Percentiles rank a stretch among this genome's conserved stretches.
Evolutionary conservation across 2,329 filamentous ascomycete species (phyloP).

Genomic region (Ophiocordyceps camponoti-leonardi): DNA sequence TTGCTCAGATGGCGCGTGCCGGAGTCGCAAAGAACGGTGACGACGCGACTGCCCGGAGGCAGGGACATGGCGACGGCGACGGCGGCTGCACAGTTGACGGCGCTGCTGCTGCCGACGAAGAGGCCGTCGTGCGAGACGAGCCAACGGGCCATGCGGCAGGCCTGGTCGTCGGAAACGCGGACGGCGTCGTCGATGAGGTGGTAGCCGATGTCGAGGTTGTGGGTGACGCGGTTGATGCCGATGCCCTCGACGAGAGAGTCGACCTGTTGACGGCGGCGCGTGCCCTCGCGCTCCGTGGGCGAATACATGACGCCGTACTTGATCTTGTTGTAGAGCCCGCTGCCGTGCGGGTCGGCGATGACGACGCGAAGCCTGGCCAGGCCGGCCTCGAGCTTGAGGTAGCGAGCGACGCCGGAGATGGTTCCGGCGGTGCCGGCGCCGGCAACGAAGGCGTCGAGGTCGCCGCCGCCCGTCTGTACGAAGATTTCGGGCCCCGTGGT

Average conservation of each 20-base stretch:
- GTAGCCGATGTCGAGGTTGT: constrained; percentile 77
- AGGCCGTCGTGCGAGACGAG: constrained; percentile 90
- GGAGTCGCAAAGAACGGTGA: constrained; percentile 77
- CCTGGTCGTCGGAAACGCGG: constrained; percentile 74
- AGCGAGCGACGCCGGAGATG: constrained; percentile 70
- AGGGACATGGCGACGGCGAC: constrained; percentile 49
- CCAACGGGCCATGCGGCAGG: constrained; percentile 87
- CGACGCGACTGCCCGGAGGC: constrained; percentile 44
- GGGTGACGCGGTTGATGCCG: constrained; percentile 85
- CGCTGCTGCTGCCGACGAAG: constrained; percentile 84
- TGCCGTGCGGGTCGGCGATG: constrained; percentile 86
- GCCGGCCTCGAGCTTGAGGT: constrained; percentile 52
- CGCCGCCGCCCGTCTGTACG: constrained; percentile 51
- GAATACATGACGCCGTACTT: constrained; percentile 95
- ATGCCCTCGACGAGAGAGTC: constrained; percentile 95
- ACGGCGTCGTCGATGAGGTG: constrained; percentile 83
- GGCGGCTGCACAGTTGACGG: constrained; percentile 86
- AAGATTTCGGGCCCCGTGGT: constrained; percentile 84
- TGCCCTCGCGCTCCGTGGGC: constrained; percentile 75
- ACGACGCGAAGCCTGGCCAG: constrained; percentile 52
- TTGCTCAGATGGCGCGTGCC: constrained; percentile 71
- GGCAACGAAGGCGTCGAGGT: constrained; percentile 72
- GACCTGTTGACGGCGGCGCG: constrained; percentile 73
- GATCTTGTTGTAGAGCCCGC: constrained; percentile 81
- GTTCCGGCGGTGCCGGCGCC: constrained; percentile 93